Base-by-base conservation (phyloP, 352 stramenopile genomes). In the Phytophthora macrochlamydospora region DNA sequence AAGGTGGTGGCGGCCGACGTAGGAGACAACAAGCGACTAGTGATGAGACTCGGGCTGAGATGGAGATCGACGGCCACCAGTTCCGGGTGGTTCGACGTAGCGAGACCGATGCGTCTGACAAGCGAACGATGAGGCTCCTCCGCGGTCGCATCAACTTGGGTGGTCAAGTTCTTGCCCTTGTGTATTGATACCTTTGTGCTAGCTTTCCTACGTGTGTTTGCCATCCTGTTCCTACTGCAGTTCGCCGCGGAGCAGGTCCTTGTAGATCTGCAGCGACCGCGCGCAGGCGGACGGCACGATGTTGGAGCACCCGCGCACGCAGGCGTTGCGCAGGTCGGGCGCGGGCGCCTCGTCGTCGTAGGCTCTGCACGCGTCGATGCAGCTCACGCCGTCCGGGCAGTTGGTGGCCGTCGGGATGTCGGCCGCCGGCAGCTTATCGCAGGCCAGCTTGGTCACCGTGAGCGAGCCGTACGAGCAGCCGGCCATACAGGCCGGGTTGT, bases 381-480 rank as follows among this genome's bases (percentile, higher is more conserved):
- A 92, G 69, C 68, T 86, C 51, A 90, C 80, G 30, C 76, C 76
- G n/a, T 85, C 76, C 1, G 81, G 81, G 35, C 81, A 92, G 12
- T 72, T 53, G 3, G 69, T 72, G 8, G 74, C 67, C 1, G 59
- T 74, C 1, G 71, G 56, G 40, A 73, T 66, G 3, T 71, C 67
- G 0, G 51, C 33, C 0, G 62, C 52, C 33, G 71, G 55, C 51
- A 88, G 58, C 43, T 86, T 73, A 51, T 91, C 82, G 57, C 84
- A 93, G 5, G 80, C 78, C 50, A 84, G 63, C 64, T 91, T 91
- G 35, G 84, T 90, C 42, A 87, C 71, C 12, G 76, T 89, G 59
- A 90, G 87, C 37, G 84, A 89, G 9, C 82, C 82, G 57, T 89
- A 92, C 2, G 81, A 88, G 66, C 84, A 92, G 44, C 84, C 81